A percentile compares a stretch with the other conserved stretches of the same genome.
Evolutionary conservation across 306 rosid genomes (phyloP).

Genomic region (Prosopis cineraria): DNA sequence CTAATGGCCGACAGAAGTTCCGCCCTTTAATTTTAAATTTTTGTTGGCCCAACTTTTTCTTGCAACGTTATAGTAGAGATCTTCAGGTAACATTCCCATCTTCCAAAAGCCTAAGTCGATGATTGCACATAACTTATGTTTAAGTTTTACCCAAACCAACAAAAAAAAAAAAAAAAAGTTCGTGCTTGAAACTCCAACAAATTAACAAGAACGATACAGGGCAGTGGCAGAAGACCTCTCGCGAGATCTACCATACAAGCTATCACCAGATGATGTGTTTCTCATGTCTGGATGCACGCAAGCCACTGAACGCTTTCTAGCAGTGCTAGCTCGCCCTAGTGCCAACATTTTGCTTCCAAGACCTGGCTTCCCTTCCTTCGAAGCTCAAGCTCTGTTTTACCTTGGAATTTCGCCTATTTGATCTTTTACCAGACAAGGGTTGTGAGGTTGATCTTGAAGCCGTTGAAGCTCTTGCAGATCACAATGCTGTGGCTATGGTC

Average conservation of each 20-base stretch:
- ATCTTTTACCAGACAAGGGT: constrained; percentile 55
- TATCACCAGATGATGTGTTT: constrained; percentile 43
- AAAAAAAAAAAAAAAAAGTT: too few relatives aligned
- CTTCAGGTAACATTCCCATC: too few relatives aligned
- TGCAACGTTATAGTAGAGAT: too few relatives aligned
- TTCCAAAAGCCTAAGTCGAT: too few relatives aligned
- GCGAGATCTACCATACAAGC: constrained; percentile 37
- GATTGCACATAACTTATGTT: too few relatives aligned
- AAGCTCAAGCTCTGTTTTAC: constrained; percentile 42
- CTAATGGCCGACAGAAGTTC: too few relatives aligned
- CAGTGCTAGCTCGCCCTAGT: constrained; percentile 59
- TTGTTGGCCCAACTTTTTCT: too few relatives aligned
- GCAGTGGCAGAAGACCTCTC: constrained; percentile 47
- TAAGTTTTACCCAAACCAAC: too few relatives aligned
- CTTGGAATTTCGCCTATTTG: constrained; percentile 62
- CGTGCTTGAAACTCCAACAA: too few relatives aligned
- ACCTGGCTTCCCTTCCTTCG: constrained; percentile 65
- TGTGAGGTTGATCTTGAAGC: constrained; percentile 71
- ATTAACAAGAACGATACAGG: constrained; percentile 30
- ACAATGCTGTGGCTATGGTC: constrained; percentile 64
- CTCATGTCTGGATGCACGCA: constrained; percentile 62
- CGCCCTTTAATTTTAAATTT: too few relatives aligned
- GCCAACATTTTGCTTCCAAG: too few relatives aligned
- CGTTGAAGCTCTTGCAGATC: constrained; percentile 58
- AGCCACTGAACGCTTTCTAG: constrained; percentile 53